Conservation (phyloP, 2,329 filamentous ascomycete genomes). For the Chrysoporthe puriensis region DNA sequence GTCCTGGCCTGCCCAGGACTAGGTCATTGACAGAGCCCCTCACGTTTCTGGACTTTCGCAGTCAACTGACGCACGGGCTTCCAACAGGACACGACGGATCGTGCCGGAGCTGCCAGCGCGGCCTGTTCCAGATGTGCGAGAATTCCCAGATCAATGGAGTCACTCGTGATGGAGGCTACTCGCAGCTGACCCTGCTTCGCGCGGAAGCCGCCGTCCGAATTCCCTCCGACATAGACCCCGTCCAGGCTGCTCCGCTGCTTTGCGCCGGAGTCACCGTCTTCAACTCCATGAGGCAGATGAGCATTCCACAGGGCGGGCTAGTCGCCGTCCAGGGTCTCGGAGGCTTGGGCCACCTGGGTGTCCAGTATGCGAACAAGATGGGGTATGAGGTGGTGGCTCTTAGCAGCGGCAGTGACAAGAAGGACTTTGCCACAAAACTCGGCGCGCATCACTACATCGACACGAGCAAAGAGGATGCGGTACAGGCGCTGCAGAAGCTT, state of each 20-base stretch:
- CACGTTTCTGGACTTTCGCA: no score
- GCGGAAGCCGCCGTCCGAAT: slow-evolving; percentile 63
- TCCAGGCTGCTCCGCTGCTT: slow-evolving; percentile 61
- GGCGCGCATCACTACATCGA: slow-evolving; percentile 66
- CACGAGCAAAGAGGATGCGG: slow-evolving; percentile 54
- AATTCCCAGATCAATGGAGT: slow-evolving; percentile 67
- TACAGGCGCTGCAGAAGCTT: slow-evolving; percentile 53
- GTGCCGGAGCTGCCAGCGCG: slow-evolving; percentile 66
- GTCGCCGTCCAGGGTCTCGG: slow-evolving; percentile 71
- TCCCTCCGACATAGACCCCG: slow-evolving; percentile 55
- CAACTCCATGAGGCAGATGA: slow-evolving; percentile 59
- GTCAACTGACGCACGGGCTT: background rate
- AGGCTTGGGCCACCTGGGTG: slow-evolving; percentile 76
- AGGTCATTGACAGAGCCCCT: no score
- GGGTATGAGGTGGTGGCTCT: slow-evolving; percentile 74
- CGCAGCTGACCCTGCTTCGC: slow-evolving; percentile 64
- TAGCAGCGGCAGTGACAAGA: slow-evolving; percentile 65
- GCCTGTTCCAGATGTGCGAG: slow-evolving; percentile 70
- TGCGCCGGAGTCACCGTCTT: slow-evolving; percentile 70
- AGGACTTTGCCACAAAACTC: slow-evolving; percentile 64
- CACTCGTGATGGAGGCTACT: slow-evolving; percentile 66
- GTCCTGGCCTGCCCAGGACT: no score
- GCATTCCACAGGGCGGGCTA: slow-evolving; percentile 54
- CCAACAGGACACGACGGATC: slow-evolving; percentile 58
- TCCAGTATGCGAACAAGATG: slow-evolving; percentile 77